phyloP scores from a whole-genome alignment of 1,284 basidiomycete genomes.

The Uromyces viciae-fabae region DNA sequence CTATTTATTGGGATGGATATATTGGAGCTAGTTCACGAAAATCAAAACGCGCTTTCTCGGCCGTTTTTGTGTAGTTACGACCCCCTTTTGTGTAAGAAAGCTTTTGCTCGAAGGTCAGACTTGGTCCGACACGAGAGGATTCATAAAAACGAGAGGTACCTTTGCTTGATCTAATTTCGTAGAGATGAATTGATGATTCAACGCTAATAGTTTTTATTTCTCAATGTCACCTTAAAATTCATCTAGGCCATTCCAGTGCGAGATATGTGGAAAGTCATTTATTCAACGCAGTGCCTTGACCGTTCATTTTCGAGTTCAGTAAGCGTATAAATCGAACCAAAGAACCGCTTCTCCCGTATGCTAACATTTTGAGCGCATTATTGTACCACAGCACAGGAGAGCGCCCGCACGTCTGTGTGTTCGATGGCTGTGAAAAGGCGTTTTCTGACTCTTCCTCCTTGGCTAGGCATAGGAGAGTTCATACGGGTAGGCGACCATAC shows the following conservation, averaged over 20 bases:
- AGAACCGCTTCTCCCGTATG: not conserved
- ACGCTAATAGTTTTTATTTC: not conserved
- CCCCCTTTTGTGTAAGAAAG: slow-evolving; percentile 55
- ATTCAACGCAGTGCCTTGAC: slow-evolving; percentile 58
- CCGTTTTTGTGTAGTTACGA: not conserved
- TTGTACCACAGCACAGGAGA: slow-evolving; percentile 59
- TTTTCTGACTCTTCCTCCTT: slow-evolving; percentile 62
- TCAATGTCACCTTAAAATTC: slow-evolving; percentile 54
- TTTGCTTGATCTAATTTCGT: slow-evolving; percentile 2
- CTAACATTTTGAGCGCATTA: slow-evolving; percentile 46
- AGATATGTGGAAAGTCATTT: slow-evolving; percentile 56
- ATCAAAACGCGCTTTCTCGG: not conserved
- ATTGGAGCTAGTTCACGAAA: slow-evolving; percentile 13
- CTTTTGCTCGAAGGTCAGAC: slow-evolving; percentile 59
- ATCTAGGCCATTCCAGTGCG: slow-evolving; percentile 45
- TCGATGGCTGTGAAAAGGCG: slow-evolving; percentile 57
- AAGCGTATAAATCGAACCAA: slow-evolving; percentile 46
- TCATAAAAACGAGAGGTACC: slow-evolving; percentile 53
- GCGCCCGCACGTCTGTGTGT: slow-evolving; percentile 60
- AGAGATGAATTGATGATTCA: not conserved
- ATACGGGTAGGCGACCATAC: slow-evolving; percentile 57
- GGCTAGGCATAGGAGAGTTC: slow-evolving; percentile 61
- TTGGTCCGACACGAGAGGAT: slow-evolving; percentile 58
- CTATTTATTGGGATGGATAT: too few species aligned
- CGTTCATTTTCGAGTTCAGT: slow-evolving; percentile 58